Evolutionary conservation across 139 green algal species (phyloP).

Genomic region (Volvox africanus): DNA sequence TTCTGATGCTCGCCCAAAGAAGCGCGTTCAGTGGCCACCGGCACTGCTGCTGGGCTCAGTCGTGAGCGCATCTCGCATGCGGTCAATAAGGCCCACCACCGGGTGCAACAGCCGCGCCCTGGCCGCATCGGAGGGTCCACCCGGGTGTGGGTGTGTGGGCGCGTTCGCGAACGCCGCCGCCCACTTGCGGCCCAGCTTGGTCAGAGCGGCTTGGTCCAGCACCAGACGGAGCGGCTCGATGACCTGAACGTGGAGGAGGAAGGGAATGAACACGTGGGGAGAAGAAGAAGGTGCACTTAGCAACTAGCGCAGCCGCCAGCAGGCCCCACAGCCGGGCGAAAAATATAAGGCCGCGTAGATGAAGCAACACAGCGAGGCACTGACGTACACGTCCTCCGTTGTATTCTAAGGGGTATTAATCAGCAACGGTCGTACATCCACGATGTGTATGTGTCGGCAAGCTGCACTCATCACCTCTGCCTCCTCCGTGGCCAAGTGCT

Average conservation of each 20-base stretch:
- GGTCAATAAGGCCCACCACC: conserved; percentile 23
- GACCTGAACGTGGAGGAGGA: not conserved
- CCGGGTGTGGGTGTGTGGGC: conserved; percentile 41
- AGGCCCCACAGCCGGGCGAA: too few relatives aligned
- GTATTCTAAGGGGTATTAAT: too few relatives aligned
- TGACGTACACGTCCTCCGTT: too few relatives aligned
- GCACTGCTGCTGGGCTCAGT: not conserved
- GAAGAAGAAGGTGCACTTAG: too few relatives aligned
- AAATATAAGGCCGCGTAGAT: too few relatives aligned
- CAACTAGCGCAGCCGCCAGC: too few relatives aligned
- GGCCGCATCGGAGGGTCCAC: conserved; percentile 5
- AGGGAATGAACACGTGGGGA: too few relatives aligned
- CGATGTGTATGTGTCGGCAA: too few relatives aligned
- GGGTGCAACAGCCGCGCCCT: conserved; percentile 44
- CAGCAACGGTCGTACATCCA: too few relatives aligned
- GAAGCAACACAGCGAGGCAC: too few relatives aligned
- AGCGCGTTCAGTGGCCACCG: too few relatives aligned
- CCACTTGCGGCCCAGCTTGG: conserved; percentile 32
- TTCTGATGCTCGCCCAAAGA: too few relatives aligned
- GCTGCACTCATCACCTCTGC: not conserved
- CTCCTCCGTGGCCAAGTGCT: conserved; percentile 45
- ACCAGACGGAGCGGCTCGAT: conserved; percentile 18
- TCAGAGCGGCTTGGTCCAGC: not conserved
- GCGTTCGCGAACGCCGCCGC: conserved; percentile 33
- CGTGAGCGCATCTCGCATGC: conserved; percentile 18